Evolutionary conservation across 768 basidiomycete genomes (phyloP).

Genomic region (Sistotremastrum suecicum): DNA sequence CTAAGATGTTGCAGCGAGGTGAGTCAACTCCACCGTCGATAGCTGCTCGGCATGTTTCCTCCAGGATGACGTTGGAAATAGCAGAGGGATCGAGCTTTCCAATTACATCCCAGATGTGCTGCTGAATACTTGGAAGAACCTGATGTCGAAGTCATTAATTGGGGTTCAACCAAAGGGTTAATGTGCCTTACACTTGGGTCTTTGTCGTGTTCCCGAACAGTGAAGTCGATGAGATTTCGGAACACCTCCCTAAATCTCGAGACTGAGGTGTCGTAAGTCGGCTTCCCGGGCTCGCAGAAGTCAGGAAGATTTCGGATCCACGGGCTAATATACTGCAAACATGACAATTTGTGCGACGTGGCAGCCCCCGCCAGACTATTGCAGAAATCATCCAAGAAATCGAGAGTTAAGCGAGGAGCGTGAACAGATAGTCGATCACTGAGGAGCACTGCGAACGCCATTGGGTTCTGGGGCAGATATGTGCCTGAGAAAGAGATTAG

Average conservation of each 20-base stretch:
- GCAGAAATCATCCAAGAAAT: slow-evolving; percentile 79
- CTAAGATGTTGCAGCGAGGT: slow-evolving; percentile 58
- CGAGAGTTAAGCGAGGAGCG: slow-evolving; percentile 73
- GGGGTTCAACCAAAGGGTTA: neutral
- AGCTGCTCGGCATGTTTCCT: slow-evolving; percentile 70
- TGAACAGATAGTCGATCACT: slow-evolving; percentile 62
- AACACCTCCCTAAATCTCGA: slow-evolving; percentile 70
- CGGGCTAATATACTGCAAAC: slow-evolving; percentile 71
- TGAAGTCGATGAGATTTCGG: slow-evolving; percentile 63
- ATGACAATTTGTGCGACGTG: slow-evolving; percentile 44
- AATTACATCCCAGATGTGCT: slow-evolving; percentile 65
- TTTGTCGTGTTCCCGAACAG: slow-evolving; percentile 61
- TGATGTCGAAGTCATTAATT: slow-evolving; percentile 16
- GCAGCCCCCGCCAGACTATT: slow-evolving; percentile 31
- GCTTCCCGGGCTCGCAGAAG: slow-evolving; percentile 54
- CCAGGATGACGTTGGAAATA: slow-evolving; percentile 57
- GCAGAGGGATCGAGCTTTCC: slow-evolving; percentile 46
- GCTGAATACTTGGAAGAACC: slow-evolving; percentile 55
- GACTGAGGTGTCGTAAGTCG: slow-evolving; percentile 58
- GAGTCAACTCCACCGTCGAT: slow-evolving; percentile 75
- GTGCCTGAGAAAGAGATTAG: slow-evolving; percentile 29
- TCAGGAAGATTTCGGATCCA: slow-evolving; percentile 74
- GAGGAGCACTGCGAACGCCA: slow-evolving; percentile 44
- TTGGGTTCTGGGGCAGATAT: slow-evolving; percentile 54
- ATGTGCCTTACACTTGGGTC: neutral